Base-by-base conservation (phyloP, 805 yeast species). In the Kuraishia floccosa region DNA sequence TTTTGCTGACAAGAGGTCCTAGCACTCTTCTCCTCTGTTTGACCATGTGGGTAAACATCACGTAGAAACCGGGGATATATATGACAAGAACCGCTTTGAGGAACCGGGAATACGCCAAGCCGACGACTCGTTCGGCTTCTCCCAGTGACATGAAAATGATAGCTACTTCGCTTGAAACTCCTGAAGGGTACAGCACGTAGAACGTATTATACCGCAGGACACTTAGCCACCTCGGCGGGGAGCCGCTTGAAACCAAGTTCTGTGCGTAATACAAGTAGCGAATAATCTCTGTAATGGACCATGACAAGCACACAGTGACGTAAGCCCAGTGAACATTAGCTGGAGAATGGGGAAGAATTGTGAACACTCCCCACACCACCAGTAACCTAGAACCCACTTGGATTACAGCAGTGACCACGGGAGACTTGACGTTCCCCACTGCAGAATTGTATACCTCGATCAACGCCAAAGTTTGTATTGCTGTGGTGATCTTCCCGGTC, bases 241-340 rank as follows among this genome's bases (percentile, higher is more conserved):
- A 46, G 2, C 66, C 71, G 6, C 60, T 58, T 18, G 65, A 59
- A 17, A 53, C 49, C 38, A 81, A 54, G 41, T 75, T 75, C 33
- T 78, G 65, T 6, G 93, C 87, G 50, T 91, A 93, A 59, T 73
- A 91, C 26, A 84, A 68, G 56, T 91, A 91, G 51, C 98, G 69
- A 35, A 87, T 77, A 27, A 84, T 67, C 55, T 91, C 98, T n/a
- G 97, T 84, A 32, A 83, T 44, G n/a, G 91, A 73, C 98, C 98
- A 91, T 9, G 96, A 86, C 27, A 74, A 42, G 28, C 76, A 63
- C 51, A 89, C 66, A 1, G 89, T 61, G 34, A 76, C 54, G 52
- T 79, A 87, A 11, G 70, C 63, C 70, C 74, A 62, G 40, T 63
- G 65, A 41, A 42, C 32, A 41, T 68, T 64, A 18, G 85, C 85